phyloP scores from a whole-genome alignment of 805 yeast genomes.

The Ogataea chonburiensis region DNA sequence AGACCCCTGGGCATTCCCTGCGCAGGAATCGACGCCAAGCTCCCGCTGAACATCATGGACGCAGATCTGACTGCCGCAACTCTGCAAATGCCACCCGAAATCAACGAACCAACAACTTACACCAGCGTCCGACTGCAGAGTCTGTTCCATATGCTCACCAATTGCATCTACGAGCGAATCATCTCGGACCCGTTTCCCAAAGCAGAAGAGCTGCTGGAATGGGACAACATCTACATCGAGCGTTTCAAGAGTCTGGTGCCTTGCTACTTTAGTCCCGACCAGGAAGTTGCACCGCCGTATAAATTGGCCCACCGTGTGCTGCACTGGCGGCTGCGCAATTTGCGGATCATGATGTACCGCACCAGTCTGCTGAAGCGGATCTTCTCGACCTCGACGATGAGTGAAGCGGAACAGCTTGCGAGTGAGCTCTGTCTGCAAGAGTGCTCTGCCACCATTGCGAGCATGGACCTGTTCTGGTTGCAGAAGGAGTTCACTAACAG shows the following conservation, averaged over 20 bases:
- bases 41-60: slow-evolving; percentile 17
- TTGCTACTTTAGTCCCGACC: slow-evolving; percentile 8
- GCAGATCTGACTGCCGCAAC: slow-evolving; percentile 12
- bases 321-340: slow-evolving; percentile 16
- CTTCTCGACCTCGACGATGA: not conserved
- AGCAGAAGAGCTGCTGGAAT: slow-evolving; percentile 14
- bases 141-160: slow-evolving; percentile 18
- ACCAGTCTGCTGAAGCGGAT: slow-evolving; percentile 12
- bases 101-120: slow-evolving; percentile 15
- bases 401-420: slow-evolving; percentile 6
- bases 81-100: slow-evolving; percentile 2
- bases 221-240: slow-evolving; percentile 15
- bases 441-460: slow-evolving; percentile 14
- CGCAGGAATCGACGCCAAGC: slow-evolving; percentile 15
- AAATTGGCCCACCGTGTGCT: slow-evolving; percentile 14
- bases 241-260: slow-evolving; percentile 15
- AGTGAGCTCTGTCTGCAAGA: slow-evolving; percentile 15
- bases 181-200: slow-evolving; percentile 20
- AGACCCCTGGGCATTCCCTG: slow-evolving; percentile 21
- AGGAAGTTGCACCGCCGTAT: slow-evolving; percentile 7
- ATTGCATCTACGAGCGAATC: slow-evolving; percentile 18
- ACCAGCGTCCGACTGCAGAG: slow-evolving; percentile 16
- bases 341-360: slow-evolving; percentile 20
- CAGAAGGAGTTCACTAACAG: slow-evolving; percentile 10
- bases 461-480: slow-evolving; percentile 16